Base-by-base conservation (phyloP, 768 basidiomycete species). In the Kondoa subrosea region DNA sequence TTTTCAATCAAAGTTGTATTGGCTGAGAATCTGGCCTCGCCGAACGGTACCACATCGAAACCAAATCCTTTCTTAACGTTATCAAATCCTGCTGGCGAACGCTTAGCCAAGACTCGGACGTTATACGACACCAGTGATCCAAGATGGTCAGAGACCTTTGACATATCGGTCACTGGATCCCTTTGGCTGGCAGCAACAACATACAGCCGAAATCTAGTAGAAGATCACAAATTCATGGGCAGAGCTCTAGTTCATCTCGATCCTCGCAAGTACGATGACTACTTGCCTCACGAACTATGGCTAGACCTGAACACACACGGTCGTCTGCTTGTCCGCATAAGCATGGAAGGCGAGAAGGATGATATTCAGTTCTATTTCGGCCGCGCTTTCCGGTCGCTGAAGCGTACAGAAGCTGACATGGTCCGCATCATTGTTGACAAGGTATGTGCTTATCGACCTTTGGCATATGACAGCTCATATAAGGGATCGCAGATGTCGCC, bases 331-430 rank as follows among this genome's bases (percentile, higher is more conserved):
- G 80, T 95, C 33, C 83, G 95, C 25, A 83, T 97, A 68, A 92
- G 90, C 75, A 95, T 97, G 91, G 95, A 99, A 75, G 91, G 92
- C 65, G 95, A 97, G 81, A 91, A 93, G 78, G 91, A 95, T 73
- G 95, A 99, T 76, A 89, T 91, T 4, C 88, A 88, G 72, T 99
- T 95, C 80, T 92, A 88, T 80, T 99, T 97, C 74, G 95, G 95
- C 30, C 83, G 91, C 33, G 93, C 87, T 1, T 99, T 99, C 82
- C 82, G 73, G 63, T 89, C 86, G 50, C 76, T 99, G 72, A 96
- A 96, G 78, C 81, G 91, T 33, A 89, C 91, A 0, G 91, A 97
- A 75, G 85, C 83, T 27, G 93, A 99, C 74, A 96, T 99, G 93
- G 83, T 91, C 65, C 82, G 92, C 14, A 88, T 88, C 34, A 93